A percentile compares a stretch with the other conserved stretches of the same genome.
Evolutionary conservation across 257 asterid species (phyloP).

Genomic region (Salvia hispanica): DNA sequence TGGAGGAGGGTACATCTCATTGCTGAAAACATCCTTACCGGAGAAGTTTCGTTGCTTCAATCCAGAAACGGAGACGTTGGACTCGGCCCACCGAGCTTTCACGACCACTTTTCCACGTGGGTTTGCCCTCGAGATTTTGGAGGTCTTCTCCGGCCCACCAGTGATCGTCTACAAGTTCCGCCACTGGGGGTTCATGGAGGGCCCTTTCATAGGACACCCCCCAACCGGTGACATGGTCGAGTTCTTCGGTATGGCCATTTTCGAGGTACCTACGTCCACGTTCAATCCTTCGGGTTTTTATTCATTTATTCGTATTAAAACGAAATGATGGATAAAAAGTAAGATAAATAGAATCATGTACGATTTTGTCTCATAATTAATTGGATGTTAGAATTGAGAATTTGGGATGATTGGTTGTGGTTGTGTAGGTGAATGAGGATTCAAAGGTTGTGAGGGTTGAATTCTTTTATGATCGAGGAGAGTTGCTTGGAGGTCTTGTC

Average conservation of each 20-base stretch:
- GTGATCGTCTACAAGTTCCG: constrained; percentile 47
- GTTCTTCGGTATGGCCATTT: constrained; percentile 42
- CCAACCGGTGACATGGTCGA: constrained; percentile 50
- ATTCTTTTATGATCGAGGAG: constrained; percentile 61
- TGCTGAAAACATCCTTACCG: constrained; percentile 47
- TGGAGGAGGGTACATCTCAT: constrained; percentile 44
- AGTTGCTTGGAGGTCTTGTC: constrained; percentile 53
- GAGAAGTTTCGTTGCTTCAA: constrained; percentile 36
- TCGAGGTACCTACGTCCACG: constrained; percentile 33
- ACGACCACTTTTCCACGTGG: constrained; percentile 48
- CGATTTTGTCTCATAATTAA: too few relatives aligned
- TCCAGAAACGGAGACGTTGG: constrained; percentile 45
- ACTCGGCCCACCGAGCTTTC: constrained; percentile 42
- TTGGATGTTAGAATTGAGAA: too few relatives aligned
- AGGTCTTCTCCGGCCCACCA: constrained; percentile 50
- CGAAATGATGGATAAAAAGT: too few relatives aligned
- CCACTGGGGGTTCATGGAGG: constrained; percentile 64
- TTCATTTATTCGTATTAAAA: too few relatives aligned
- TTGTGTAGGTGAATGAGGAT: constrained; percentile 44
- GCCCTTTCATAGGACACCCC: constrained; percentile 45
- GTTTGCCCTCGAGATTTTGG: constrained; percentile 44
- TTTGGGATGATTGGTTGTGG: too few relatives aligned
- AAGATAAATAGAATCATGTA: too few relatives aligned
- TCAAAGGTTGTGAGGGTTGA: constrained; percentile 60
- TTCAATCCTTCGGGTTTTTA: too few relatives aligned